Evolutionary conservation across 2,329 filamentous ascomycete genomes (phyloP), one percentile per base, ranked within the genome.

Genomic region (Colletotrichum ledebouriae): DNA sequence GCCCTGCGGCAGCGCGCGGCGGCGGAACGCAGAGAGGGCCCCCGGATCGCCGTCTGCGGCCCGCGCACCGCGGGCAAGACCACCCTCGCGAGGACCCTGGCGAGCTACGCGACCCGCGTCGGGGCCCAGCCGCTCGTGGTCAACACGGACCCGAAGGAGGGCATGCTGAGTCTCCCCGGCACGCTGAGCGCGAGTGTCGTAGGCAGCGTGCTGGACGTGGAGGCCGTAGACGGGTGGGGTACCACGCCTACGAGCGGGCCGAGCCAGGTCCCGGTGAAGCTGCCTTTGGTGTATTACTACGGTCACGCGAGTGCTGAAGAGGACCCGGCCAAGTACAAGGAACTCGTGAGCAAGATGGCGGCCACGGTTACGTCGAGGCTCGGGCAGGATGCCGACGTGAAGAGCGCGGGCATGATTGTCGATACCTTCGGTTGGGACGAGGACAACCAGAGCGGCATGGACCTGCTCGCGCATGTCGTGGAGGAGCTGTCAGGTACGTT

Each of bases 161-260:
- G 91, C 29, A 86, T 94, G 85, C 81, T 96, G 61, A 90, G 87
- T 59, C 83, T 95, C 25, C 91, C 96, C 0, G 94, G 94, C 0
- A 94, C 92, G 39, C 78, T 99, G 72, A 95, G 92, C 59, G 93
- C 94, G 0, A 91, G 92, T n/a, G 92, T 93, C 4, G 94, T 97
- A 76, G 92, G 92, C 10, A 94, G 92, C 0, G 88, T 97, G 73
- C 88, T 98, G 81, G 95, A 98, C 78, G 86, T 97, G 1, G 86
- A 88, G 73, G 83, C 85, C 2, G 92, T 95, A 74, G 91, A 94
- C 70, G 93, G 92, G 20, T 98, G 94, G 90, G 96, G 96, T 10
- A 93, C 88, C 72, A 94, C 93, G 73, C 94, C 95, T 0, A 97
- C 94, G 74, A 97, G 92, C 72, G 96, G 95, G 0, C 94, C 96